Evolutionary conservation across 1,284 basidiomycete genomes (phyloP), one percentile per base, ranked within the genome.

Genomic region (Coniferiporia sulphurascens): DNA sequence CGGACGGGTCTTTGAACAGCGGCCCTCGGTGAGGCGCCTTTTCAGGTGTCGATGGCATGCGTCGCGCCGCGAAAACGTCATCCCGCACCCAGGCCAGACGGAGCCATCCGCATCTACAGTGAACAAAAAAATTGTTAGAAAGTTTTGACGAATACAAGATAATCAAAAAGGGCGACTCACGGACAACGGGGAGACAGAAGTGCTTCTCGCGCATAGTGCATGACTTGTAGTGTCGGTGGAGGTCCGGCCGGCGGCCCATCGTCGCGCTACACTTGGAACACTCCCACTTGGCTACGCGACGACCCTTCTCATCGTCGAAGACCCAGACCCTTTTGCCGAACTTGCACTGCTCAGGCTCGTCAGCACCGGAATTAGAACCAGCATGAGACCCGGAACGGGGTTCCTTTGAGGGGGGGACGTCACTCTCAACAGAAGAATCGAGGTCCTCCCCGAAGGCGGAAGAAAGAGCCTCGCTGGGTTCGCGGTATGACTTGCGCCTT

Each of bases 211-310:
- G 9, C 21, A 10, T 41, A 3, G 56, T 49, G 50, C 59, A 61
- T 10, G 55, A 56, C 55, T 61, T 61, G 21, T 43, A 54, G 17
- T 61, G 59, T 9, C 59, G 38, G 34, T 61, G 55, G n/a, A 61
- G 21, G 41, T 61, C 59, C 8, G 59, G 59, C 49, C 51, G 43
- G 8, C 59, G 55, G 4, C 59, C 59, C 4, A 49, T 27, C 22
- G 52, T 13, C 1, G 19, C 21, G 7, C 35, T 35, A 15, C 59
- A 61, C 17, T 12, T 46, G 17, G 7, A 21, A 34, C 59, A 61
- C 15, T 52, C 27, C 59, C 59, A 61, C 49, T 57, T 61, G 19
- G 34, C 34, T 21, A 49, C 35, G 15, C 21, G 21, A 4, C n/a
- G 4, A 4, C 54, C 59, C n/a, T 32, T 44, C 35, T 44, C 27